These are phyloP conservation scores for Trichoderma sp. DNA, from an alignment of 2,329 filamentous ascomycete species.

Conservation along the genomic window DNA sequence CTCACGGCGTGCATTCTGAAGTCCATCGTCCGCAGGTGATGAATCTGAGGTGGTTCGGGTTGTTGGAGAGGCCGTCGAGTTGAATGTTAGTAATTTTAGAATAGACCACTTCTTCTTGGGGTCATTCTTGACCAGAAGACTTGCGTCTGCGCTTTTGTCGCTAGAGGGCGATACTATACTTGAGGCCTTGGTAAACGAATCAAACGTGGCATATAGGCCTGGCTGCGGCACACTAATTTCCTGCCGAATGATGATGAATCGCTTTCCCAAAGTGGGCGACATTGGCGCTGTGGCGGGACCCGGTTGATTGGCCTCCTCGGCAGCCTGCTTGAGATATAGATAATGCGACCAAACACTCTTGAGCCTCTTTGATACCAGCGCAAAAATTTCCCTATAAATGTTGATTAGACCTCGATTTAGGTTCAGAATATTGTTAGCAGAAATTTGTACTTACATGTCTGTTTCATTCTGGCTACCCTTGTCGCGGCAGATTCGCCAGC, in stretches of 20 bases:
- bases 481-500: constrained; percentile 82
- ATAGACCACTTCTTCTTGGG: constrained; percentile 62
- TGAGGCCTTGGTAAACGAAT: constrained; percentile 39
- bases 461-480: constrained; percentile 61
- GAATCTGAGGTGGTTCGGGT: neutral
- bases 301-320: constrained; percentile 52
- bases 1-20: constrained; percentile 50
- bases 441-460: constrained; percentile 58
- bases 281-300: constrained; percentile 76
- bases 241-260: constrained; percentile 84
- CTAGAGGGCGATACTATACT: constrained; percentile 26
- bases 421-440: neutral
- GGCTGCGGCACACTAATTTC: constrained; percentile 54
- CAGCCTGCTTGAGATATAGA: constrained; percentile 66
- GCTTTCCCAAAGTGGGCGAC: constrained; percentile 77
- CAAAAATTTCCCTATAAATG: constrained; percentile 61
- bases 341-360: constrained; percentile 76
- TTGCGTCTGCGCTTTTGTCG: constrained; percentile 28
- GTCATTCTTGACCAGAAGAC: constrained; percentile 34
- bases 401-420: constrained; percentile 25
- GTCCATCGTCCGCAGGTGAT: constrained; percentile 41
- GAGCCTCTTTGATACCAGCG: constrained; percentile 63
- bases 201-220: constrained; percentile 50
- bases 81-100: constrained; percentile 59
- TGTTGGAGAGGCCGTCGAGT: constrained; percentile 22